Conservation (phyloP, 768 basidiomycete genomes). For the Termitomyces sp. region DNA sequence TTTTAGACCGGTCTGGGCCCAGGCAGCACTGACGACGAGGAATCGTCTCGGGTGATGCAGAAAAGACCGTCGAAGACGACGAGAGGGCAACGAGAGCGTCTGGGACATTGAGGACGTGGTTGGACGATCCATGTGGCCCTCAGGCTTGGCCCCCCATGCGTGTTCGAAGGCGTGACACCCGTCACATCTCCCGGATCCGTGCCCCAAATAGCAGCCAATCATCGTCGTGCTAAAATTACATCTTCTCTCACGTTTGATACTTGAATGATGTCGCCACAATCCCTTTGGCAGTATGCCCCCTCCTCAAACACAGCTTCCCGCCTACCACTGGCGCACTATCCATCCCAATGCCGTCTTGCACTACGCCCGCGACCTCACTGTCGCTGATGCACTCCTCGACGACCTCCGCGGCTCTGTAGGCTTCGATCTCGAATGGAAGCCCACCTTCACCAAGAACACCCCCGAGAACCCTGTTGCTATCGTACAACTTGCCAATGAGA, state of each 20-base stretch:
- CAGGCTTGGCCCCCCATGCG: conserved; percentile 15
- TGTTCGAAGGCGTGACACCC: conserved; percentile 18
- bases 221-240: conserved; percentile 19
- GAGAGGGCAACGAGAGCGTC: not conserved
- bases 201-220: conserved; percentile 32
- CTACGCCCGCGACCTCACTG: conserved; percentile 30
- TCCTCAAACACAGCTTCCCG: conserved; percentile 6
- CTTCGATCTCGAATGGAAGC: conserved; percentile 82
- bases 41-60: not conserved
- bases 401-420: conserved; percentile 42
- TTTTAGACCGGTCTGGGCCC: conserved; percentile 26
- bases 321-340: conserved; percentile 34
- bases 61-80: not conserved
- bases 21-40: not conserved
- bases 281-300: not conserved
- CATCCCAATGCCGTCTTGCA: conserved; percentile 25
- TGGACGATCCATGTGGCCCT: not conserved
- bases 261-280: conserved; percentile 13
- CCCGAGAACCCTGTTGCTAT: conserved; percentile 68
- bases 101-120: not conserved
- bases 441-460: conserved; percentile 48
- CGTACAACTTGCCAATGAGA: conserved; percentile 61
- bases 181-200: conserved; percentile 22
- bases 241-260: conserved; percentile 6
- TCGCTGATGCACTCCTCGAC: conserved; percentile 29